Conservation (phyloP, 2,329 filamentous ascomycete species). For the Microsporum canis region DNA sequence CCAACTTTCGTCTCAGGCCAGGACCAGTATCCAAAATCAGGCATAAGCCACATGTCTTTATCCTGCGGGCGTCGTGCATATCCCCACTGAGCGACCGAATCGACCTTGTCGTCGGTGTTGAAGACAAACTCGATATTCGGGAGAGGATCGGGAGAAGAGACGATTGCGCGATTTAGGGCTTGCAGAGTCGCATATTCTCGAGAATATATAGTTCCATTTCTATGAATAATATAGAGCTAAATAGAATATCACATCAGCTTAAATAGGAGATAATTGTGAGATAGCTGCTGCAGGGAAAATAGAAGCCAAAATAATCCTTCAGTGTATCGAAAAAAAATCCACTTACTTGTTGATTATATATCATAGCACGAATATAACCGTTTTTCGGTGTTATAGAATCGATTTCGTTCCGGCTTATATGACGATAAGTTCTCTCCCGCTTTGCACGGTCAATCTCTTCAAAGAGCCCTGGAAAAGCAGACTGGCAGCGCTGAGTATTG, state of each 20-base stretch:
- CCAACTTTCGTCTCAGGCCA: conserved; percentile 41
- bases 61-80: conserved; percentile 34
- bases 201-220: conserved; percentile 25
- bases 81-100: conserved; percentile 32
- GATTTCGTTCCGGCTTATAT: conserved; percentile 27
- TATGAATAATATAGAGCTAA: conserved; percentile 29
- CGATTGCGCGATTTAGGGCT: conserved; percentile 39
- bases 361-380: conserved; percentile 29
- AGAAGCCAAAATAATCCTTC: too few species aligned
- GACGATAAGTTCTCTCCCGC: conserved; percentile 14
- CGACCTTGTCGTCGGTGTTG: conserved; percentile 36
- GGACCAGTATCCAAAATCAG: conserved; percentile 45
- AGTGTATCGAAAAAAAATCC: neutral
- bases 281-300: neutral
- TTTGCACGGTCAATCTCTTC: conserved; percentile 28
- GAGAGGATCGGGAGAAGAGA: conserved; percentile 30
- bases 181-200: conserved; percentile 36
- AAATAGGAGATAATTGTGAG: neutral
- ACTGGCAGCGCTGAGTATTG: conserved; percentile 26
- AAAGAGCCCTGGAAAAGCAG: conserved; percentile 33
- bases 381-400: conserved; percentile 24
- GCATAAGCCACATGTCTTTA: conserved; percentile 39
- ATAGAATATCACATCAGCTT: neutral
- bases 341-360: conserved; percentile 28
- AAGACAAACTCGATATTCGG: conserved; percentile 43